Conservation (phyloP, 2,329 filamentous ascomycete genomes). For the Ilyonectria destructans region DNA sequence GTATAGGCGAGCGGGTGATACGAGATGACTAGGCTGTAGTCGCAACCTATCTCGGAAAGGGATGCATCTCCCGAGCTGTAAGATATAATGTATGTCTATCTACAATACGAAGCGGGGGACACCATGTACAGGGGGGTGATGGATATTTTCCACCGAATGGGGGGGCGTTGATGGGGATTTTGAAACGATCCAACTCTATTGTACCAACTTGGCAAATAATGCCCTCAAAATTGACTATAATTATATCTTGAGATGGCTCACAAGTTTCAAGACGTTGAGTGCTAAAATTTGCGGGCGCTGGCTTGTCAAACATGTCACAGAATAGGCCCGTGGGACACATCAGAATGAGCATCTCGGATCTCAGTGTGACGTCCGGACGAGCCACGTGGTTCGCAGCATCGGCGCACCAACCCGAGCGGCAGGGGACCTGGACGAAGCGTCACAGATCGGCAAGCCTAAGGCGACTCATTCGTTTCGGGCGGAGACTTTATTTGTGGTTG, state of each 20-base stretch:
- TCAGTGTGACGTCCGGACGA: slow-evolving; percentile 4
- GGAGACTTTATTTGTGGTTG: slow-evolving; percentile 3
- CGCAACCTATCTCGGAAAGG: slow-evolving; percentile 18
- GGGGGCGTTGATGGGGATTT: slow-evolving; percentile 37
- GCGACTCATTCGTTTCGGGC: slow-evolving; percentile 18
- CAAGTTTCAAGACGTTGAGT: neutral
- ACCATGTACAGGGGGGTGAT: slow-evolving; percentile 1
- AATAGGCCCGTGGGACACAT: neutral
- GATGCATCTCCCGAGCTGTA: slow-evolving; percentile 19
- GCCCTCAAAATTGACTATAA: slow-evolving; percentile 31
- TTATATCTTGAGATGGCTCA: neutral
- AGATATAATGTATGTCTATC: slow-evolving; percentile 36
- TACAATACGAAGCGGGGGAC: slow-evolving; percentile 11
- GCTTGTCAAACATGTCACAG: slow-evolving; percentile 9
- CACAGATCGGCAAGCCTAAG: slow-evolving; percentile 28
- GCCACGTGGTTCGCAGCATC: slow-evolving; percentile 32
- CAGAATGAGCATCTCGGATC: slow-evolving; percentile 11
- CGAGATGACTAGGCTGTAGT: neutral
- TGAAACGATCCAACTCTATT: slow-evolving; percentile 35
- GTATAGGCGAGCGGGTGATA: slow-evolving; percentile 54
- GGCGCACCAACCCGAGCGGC: slow-evolving; percentile 26
- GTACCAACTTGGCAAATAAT: slow-evolving; percentile 30
- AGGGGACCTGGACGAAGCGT: slow-evolving; percentile 26
- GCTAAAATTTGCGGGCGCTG: neutral
- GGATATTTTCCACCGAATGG: slow-evolving; percentile 21